Evolutionary conservation across 306 rosid genomes (phyloP).

Genomic region (Calophaca sinica): DNA sequence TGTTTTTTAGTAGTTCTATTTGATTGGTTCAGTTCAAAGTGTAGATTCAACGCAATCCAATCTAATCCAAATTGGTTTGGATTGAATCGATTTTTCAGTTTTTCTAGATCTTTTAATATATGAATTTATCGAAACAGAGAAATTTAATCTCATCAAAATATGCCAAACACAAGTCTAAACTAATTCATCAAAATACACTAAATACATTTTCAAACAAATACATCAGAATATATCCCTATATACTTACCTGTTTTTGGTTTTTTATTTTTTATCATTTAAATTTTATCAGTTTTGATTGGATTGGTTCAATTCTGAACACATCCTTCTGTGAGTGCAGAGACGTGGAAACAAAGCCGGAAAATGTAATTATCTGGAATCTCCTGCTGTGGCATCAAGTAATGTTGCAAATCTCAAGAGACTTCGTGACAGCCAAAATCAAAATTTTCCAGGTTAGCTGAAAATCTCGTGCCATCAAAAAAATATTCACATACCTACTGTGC

Average conservation of each 20-base stretch:
- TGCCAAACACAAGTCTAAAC: not conserved
- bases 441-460: constrained; percentile 71
- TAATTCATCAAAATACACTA: not conserved
- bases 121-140: not conserved
- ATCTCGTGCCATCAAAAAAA: constrained; percentile 23
- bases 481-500: not conserved
- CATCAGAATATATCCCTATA: not conserved
- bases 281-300: constrained; percentile 4
- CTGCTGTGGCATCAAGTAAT: constrained; percentile 61
- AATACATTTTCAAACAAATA: not conserved
- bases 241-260: too few relatives aligned
- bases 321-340: constrained; percentile 59
- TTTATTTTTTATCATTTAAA: not conserved
- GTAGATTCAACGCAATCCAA: not conserved
- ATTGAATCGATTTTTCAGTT: not conserved
- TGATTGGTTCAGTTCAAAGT: constrained; percentile 15
- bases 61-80: not conserved
- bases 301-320: constrained; percentile 11
- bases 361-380: constrained; percentile 52
- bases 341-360: constrained; percentile 54
- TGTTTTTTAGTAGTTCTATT: not conserved
- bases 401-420: constrained; percentile 59
- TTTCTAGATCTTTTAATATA: not conserved
- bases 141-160: not conserved
- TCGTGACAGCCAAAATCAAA: constrained; percentile 62